phyloP scores from a whole-genome alignment of 192 early-diverging fungal genomes.

The Coemansia sp. region DNA sequence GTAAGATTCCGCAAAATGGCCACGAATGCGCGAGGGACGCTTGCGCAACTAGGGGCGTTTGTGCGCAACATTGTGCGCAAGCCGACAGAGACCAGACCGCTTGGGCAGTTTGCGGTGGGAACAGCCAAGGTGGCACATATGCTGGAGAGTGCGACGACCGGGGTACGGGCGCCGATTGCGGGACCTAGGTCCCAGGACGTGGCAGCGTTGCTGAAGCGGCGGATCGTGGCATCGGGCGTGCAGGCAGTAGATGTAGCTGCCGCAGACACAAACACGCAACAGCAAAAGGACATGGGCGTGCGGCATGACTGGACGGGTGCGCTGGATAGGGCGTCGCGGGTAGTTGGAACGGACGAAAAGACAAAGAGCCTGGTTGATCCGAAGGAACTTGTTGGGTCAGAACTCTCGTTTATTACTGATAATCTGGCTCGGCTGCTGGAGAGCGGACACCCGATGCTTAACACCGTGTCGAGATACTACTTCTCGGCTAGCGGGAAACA shows the following conservation, averaged over 20 bases:
- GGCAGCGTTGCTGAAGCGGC: conserved; percentile 21
- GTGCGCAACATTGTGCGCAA: conserved; percentile 28
- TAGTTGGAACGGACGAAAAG: conserved; percentile 16
- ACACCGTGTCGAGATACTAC: conserved; percentile 89
- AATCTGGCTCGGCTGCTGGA: conserved; percentile 85
- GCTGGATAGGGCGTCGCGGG: conserved; percentile 33
- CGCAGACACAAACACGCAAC: background rate
- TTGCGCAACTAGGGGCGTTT: conserved; percentile 39
- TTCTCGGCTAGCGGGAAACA: conserved; percentile 86
- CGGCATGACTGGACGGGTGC: conserved; percentile 19
- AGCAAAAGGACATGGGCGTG: no score
- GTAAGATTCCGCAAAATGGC: conserved; percentile 26
- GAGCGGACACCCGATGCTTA: conserved; percentile 84
- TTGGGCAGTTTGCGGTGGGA: conserved; percentile 44
- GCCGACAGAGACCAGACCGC: conserved; percentile 34
- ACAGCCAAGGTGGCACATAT: conserved; percentile 44
- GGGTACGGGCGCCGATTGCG: conserved; percentile 36
- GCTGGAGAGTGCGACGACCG: conserved; percentile 37
- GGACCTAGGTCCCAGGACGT: conserved; percentile 32
- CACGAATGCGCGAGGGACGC: conserved; percentile 27
- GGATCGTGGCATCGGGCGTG: conserved; percentile 27
- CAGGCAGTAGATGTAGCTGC: conserved; percentile 6
- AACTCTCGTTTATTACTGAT: conserved; percentile 80
- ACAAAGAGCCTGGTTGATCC: conserved; percentile 23
- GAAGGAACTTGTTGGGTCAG: conserved; percentile 73